Conservation (phyloP, 441 rosid species). For the Mallotus repandus region DNA sequence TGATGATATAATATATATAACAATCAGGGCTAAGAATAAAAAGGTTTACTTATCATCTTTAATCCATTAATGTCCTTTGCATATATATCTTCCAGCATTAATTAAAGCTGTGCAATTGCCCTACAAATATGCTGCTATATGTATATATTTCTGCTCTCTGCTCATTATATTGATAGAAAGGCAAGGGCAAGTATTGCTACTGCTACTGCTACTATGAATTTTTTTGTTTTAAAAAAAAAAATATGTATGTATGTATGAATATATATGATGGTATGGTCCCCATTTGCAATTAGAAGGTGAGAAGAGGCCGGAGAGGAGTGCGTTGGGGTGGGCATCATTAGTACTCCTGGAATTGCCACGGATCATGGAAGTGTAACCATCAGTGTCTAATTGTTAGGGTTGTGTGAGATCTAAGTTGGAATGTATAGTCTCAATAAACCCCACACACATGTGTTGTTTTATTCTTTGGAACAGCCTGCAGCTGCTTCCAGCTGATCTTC, state of each 20-base stretch:
- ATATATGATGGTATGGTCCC: conserved; percentile 34
- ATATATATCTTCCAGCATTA: conserved; percentile 24
- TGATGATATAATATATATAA: neutral
- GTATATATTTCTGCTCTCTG: conserved; percentile 14
- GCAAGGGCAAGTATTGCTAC: conserved; percentile 2
- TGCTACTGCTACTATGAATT: too few relatives aligned
- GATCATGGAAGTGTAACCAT: conserved; percentile 54
- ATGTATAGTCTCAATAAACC: conserved; percentile 23
- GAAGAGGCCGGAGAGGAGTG: neutral
- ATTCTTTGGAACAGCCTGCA: conserved; percentile 41
- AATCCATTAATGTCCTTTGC: conserved; percentile 19
- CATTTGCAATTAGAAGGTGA: conserved; percentile 12
- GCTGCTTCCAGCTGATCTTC: conserved; percentile 21
- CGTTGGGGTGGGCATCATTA: conserved; percentile 27
- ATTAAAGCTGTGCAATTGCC: conserved; percentile 26
- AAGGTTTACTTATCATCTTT: conserved; percentile 12
- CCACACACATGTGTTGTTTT: conserved; percentile 44
- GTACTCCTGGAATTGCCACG: conserved; percentile 37
- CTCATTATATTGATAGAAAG: conserved; percentile 16
- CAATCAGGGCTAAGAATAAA: neutral
- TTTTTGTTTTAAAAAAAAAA: neutral
- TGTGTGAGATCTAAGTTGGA: conserved; percentile 44
- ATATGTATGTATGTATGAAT: neutral
- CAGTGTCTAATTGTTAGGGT: conserved; percentile 46
- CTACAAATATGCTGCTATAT: conserved; percentile 24